Conservation (phyloP, 345 rosid genomes). For the Jatropha curcas region DNA sequence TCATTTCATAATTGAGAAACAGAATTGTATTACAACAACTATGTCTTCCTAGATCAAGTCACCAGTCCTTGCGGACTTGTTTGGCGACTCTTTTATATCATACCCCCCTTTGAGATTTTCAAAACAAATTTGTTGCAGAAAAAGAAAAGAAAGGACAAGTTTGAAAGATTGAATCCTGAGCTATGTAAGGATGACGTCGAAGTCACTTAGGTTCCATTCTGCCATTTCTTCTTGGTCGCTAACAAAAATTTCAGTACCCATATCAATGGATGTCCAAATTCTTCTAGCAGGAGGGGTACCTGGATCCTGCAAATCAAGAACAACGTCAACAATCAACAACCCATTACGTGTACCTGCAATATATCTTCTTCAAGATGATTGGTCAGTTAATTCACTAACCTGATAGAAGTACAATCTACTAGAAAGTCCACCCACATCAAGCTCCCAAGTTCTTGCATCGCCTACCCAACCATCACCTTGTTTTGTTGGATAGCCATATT, state of each 20-base stretch:
- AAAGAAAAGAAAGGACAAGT: neutral
- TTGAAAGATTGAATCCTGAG: neutral
- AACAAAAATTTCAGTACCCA: slow-evolving; percentile 35
- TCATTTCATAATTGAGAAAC: neutral
- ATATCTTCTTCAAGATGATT: neutral
- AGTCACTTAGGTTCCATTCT: slow-evolving; percentile 31
- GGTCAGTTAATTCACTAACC: slow-evolving; percentile 7
- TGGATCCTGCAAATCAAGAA: slow-evolving; percentile 28
- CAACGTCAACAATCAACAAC: neutral
- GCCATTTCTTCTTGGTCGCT: slow-evolving; percentile 29
- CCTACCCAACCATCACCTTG: slow-evolving; percentile 36
- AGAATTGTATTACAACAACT: neutral
- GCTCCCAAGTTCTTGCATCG: slow-evolving; percentile 37
- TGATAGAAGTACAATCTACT: slow-evolving; percentile 38
- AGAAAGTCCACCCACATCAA: slow-evolving; percentile 27
- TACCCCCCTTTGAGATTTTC: neutral
- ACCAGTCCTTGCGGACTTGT: slow-evolving; percentile 21
- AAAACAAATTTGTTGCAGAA: neutral
- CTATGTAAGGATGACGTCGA: slow-evolving; percentile 30
- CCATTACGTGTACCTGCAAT: neutral
- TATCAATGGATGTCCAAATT: slow-evolving; percentile 34
- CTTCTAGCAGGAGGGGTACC: slow-evolving; percentile 32
- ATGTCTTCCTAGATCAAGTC: neutral
- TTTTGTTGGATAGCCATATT: slow-evolving; percentile 35
- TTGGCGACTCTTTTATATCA: slow-evolving; percentile 6